Evolutionary conservation across 2,329 filamentous ascomycete species (phyloP).

Genomic region (Botrytis aclada): DNA sequence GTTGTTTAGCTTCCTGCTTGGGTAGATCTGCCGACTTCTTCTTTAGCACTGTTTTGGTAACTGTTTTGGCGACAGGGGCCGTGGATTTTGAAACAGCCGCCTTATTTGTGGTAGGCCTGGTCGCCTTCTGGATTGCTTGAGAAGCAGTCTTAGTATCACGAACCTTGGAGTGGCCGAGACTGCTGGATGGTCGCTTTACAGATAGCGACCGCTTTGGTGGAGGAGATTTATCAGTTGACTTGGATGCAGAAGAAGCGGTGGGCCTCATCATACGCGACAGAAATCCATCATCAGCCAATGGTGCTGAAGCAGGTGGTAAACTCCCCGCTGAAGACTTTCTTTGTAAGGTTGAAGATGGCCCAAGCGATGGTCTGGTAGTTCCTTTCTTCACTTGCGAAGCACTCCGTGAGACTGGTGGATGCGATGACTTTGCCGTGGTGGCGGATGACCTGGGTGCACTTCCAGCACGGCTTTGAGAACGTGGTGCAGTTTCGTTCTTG

Average conservation of each 20-base stretch:
- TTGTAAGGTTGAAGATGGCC: constrained; percentile 47
- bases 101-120: constrained; percentile 14
- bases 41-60: constrained; percentile 13
- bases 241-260: constrained; percentile 66
- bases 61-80: constrained; percentile 14
- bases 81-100: constrained; percentile 19
- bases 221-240: constrained; percentile 60
- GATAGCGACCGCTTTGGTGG: constrained; percentile 40
- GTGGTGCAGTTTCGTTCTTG: constrained; percentile 37
- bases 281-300: constrained; percentile 63
- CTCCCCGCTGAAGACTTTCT: constrained; percentile 55
- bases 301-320: constrained; percentile 49
- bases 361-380: constrained; percentile 43
- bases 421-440: neutral
- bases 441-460: constrained; percentile 22
- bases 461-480: constrained; percentile 34
- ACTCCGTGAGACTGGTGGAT: constrained; percentile 28
- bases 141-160: constrained; percentile 23
- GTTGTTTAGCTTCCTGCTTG: constrained; percentile 21
- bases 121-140: constrained; percentile 17
- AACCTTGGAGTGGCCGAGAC: constrained; percentile 31
- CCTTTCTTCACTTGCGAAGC: constrained; percentile 31
- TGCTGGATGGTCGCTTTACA: constrained; percentile 30
- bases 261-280: constrained; percentile 80
- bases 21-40: constrained; percentile 25